Conservation (phyloP, 73 alveolate genomes). For the Paramecium caudatum region DNA sequence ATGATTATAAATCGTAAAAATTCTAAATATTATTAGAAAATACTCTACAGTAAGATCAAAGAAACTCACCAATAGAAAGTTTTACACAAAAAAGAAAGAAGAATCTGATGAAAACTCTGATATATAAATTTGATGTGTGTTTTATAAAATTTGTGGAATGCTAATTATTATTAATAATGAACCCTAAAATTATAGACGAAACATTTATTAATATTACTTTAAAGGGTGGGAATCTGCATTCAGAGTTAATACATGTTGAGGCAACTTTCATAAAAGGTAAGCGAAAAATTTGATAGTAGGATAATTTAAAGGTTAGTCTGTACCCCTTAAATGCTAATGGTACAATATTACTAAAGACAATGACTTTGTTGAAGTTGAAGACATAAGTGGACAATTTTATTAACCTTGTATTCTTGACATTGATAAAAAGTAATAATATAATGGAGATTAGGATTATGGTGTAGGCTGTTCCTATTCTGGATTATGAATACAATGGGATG, state of each 20-base stretch:
- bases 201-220: neutral
- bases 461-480: slow-evolving; percentile 36
- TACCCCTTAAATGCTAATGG: slow-evolving; percentile 57
- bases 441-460: slow-evolving; percentile 40
- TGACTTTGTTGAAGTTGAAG: slow-evolving; percentile 43
- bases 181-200: slow-evolving; percentile 1
- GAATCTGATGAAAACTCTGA: too few species aligned
- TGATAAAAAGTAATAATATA: slow-evolving; percentile 29
- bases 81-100: neutral
- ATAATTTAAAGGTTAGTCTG: neutral
- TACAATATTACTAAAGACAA: slow-evolving; percentile 44
- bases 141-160: too few species aligned
- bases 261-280: slow-evolving; percentile 10
- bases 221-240: slow-evolving; percentile 36
- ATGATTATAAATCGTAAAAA: neutral
- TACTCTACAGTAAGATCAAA: neutral
- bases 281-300: neutral
- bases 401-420: slow-evolving; percentile 54
- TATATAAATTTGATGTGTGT: too few species aligned
- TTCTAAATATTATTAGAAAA: neutral
- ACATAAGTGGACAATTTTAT: slow-evolving; percentile 42
- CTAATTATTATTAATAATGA: too few species aligned
- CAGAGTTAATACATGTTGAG: neutral
- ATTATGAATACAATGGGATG: slow-evolving; percentile 41
- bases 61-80: neutral